Percentiles rank a stretch among this genome's conserved stretches.
phyloP scores from a whole-genome alignment of 1,284 basidiomycete species.

The Anthracocystis panici-leucophaei region DNA sequence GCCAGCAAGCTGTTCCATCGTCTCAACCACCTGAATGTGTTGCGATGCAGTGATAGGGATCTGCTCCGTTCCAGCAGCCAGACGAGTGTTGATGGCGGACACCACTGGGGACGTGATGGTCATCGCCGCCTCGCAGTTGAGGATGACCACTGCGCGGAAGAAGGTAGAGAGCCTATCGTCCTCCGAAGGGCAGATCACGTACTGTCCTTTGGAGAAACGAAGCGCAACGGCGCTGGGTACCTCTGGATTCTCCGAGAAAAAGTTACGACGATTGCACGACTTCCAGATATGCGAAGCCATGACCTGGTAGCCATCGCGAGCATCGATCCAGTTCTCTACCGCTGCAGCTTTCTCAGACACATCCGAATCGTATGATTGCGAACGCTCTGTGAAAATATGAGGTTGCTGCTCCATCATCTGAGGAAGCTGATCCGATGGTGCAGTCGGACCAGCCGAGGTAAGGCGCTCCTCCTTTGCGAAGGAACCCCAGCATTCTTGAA shows the following conservation, averaged over 20 bases:
- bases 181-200: conserved; percentile 40
- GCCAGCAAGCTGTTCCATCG: conserved; percentile 75
- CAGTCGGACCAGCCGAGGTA: neutral
- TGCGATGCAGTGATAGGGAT: conserved; percentile 52
- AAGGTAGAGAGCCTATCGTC: conserved; percentile 34
- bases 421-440: neutral
- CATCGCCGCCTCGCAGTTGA: conserved; percentile 84
- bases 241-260: conserved; percentile 26
- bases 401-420: conserved; percentile 22
- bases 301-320: conserved; percentile 46
- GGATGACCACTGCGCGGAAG: conserved; percentile 74
- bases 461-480: conserved; percentile 14
- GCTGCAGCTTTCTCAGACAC: conserved; percentile 9
- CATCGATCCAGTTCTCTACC: conserved; percentile 38
- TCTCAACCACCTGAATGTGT: conserved; percentile 69
- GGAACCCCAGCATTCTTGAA: conserved; percentile 16
- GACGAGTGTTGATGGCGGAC: conserved; percentile 75
- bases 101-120: conserved; percentile 84
- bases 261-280: conserved; percentile 23
- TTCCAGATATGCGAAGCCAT: conserved; percentile 51
- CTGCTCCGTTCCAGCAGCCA: conserved; percentile 67
- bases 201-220: conserved; percentile 49
- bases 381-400: conserved; percentile 9
- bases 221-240: conserved; percentile 45
- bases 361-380: conserved; percentile 19